Percentiles rank a stretch among this genome's conserved stretches.
These are phyloP conservation scores for Chaetomium sp. DNA, from an alignment of 2,329 filamentous ascomycete genomes.

Conservation along the genomic window DNA sequence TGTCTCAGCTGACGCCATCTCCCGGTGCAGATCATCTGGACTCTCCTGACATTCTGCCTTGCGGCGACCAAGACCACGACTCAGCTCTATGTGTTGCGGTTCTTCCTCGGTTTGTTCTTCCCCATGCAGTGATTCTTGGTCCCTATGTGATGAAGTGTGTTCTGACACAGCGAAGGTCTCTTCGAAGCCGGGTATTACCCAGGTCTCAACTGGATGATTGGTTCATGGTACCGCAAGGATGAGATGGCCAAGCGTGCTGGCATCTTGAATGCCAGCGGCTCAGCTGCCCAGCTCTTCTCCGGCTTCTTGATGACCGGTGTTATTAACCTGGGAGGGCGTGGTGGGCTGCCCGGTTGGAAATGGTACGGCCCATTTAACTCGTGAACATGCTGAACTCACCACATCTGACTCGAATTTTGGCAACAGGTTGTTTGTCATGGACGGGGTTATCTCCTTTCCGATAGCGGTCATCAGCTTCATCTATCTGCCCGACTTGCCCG, in stretches of 20 bases:
- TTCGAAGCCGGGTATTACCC: neutral
- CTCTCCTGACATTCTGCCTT: neutral
- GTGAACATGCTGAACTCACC: no score
- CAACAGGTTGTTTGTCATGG: constrained; percentile 2
- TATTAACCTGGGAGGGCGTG: neutral
- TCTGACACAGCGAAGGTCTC: no score
- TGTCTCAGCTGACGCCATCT: no score
- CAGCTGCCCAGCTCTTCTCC: neutral
- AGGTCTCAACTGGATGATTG: neutral
- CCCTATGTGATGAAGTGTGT: no score
- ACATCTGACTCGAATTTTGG: neutral
- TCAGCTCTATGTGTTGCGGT: neutral
- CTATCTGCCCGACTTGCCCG: neutral
- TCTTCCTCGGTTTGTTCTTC: neutral
- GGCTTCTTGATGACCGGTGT: neutral
- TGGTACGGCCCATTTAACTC: no score
- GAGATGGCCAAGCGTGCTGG: constrained; percentile 1
- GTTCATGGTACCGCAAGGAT: neutral
- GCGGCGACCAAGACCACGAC: neutral
- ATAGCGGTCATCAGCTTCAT: neutral
- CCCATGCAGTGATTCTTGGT: no score
- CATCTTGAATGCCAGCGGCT: neutral
- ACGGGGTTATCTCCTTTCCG: neutral
- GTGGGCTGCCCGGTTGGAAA: no score
- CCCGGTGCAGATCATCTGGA: neutral